These are phyloP conservation scores for Selaginella moellendorffii DNA, from an alignment of 75 land plant genomes.

Conservation along the genomic window DNA sequence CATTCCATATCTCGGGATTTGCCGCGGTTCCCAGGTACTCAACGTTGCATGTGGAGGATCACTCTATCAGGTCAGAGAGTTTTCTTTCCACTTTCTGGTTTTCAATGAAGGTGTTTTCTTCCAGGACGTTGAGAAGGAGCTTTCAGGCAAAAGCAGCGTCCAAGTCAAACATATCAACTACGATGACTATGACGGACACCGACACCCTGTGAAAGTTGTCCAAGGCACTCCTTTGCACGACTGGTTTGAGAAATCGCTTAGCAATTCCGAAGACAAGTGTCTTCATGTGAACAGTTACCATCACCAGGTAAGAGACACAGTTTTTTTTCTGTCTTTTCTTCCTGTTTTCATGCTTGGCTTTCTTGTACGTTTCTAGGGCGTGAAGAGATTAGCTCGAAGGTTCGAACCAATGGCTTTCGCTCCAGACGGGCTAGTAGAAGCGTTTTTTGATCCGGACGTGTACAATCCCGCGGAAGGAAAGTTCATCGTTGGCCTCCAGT, in stretches of 20 bases:
- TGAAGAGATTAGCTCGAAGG: slow-evolving; percentile 70
- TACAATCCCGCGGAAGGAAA: slow-evolving; percentile 81
- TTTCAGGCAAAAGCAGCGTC: slow-evolving; percentile 22
- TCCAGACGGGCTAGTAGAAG: slow-evolving; percentile 72
- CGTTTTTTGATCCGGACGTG: slow-evolving; percentile 85
- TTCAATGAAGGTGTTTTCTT: no score
- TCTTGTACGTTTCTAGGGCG: slow-evolving; percentile 34
- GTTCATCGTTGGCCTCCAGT: slow-evolving; percentile 91
- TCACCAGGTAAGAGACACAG: slow-evolving; percentile 33
- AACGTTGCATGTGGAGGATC: slow-evolving; percentile 91
- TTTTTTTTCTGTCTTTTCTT: not conserved
- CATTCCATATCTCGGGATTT: slow-evolving; percentile 84
- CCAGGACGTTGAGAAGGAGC: slow-evolving; percentile 66
- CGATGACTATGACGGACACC: slow-evolving; percentile 77
- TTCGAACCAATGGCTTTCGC: slow-evolving; percentile 88
- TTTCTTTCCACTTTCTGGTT: not conserved
- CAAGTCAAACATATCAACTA: slow-evolving; percentile 55
- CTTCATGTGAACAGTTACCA: slow-evolving; percentile 85
- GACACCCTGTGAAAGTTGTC: slow-evolving; percentile 59
- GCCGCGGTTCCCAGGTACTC: slow-evolving; percentile 84
- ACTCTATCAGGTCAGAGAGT: slow-evolving; percentile 39
- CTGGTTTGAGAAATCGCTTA: slow-evolving; percentile 62
- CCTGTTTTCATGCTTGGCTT: not conserved
- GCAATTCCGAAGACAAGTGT: slow-evolving; percentile 27
- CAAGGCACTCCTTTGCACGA: slow-evolving; percentile 52